These are phyloP conservation scores for Trichoderma pleuroti DNA, from an alignment of 2,329 filamentous ascomycete species.

Conservation along the genomic window DNA sequence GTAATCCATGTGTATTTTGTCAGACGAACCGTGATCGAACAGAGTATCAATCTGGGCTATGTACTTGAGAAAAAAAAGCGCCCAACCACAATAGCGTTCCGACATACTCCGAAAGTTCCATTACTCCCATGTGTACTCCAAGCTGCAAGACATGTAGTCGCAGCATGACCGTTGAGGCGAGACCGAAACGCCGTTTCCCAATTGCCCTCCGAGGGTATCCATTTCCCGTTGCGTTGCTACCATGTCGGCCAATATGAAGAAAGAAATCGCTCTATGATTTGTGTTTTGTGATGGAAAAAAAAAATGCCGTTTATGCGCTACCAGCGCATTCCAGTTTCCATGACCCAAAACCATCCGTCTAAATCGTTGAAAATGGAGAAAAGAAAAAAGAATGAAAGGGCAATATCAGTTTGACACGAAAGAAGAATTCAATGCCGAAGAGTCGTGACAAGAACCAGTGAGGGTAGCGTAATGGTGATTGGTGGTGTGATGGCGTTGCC, in stretches of 20 bases:
- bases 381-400: neutral
- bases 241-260: neutral
- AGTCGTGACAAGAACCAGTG: neutral
- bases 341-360: neutral
- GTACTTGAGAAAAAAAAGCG: neutral
- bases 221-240: neutral
- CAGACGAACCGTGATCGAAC: neutral
- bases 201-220: neutral
- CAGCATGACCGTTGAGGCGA: neutral
- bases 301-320: neutral
- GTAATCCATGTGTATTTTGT: neutral
- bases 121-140: neutral
- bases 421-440: neutral
- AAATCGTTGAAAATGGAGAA: neutral
- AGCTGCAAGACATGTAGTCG: neutral
- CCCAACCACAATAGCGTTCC: neutral
- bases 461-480: neutral
- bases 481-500: neutral
- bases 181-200: conserved; percentile 6
- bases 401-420: neutral
- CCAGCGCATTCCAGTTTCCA: neutral
- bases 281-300: neutral
- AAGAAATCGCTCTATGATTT: conserved; percentile 12
- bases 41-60: neutral
- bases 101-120: neutral